A percentile compares a stretch with the other conserved stretches of the same genome.
These are phyloP conservation scores for Violaceomyces palustris DNA, from an alignment of 1,284 basidiomycete species.

Conservation along the genomic window DNA sequence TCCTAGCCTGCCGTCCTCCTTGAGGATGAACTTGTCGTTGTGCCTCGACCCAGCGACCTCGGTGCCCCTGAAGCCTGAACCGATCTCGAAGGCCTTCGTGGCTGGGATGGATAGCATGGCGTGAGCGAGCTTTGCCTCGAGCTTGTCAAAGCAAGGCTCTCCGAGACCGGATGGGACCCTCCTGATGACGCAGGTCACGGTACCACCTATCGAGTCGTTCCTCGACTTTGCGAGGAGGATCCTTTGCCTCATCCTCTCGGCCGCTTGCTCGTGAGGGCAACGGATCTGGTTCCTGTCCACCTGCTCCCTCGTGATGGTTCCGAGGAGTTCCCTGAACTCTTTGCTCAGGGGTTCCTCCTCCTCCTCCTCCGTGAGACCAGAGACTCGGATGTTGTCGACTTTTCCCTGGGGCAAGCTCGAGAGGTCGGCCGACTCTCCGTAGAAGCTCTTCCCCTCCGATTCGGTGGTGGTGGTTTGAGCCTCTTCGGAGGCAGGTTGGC, in stretches of 20 bases:
- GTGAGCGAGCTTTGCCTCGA: constrained; percentile 91
- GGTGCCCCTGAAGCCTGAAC: constrained; percentile 94
- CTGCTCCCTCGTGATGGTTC: constrained; percentile 73
- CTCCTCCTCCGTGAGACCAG: constrained; percentile 63
- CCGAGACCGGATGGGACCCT: constrained; percentile 84
- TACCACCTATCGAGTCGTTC: constrained; percentile 92
- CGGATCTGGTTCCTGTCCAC: constrained; percentile 84
- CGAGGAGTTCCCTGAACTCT: constrained; percentile 76
- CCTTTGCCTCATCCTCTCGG: constrained; percentile 85
- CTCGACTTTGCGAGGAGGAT: constrained; percentile 88
- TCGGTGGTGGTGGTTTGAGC: background rate
- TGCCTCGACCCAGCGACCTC: constrained; percentile 86
- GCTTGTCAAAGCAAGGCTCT: constrained; percentile 97
- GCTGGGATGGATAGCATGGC: constrained; percentile 99
- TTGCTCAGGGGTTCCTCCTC: constrained; percentile 73
- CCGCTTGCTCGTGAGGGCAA: constrained; percentile 83
- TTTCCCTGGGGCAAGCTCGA: constrained; percentile 53
- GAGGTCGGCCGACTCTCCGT: constrained; percentile 41
- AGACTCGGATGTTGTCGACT: constrained; percentile 44
- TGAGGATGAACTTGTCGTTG: constrained; percentile 81
- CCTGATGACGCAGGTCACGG: constrained; percentile 92
- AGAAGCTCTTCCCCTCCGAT: constrained; percentile 19
- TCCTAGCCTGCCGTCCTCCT: constrained; percentile 67
- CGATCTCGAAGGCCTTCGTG: constrained; percentile 97
- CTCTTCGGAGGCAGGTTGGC: background rate